Conservation (phyloP, 169 alveolate species). For the Ichthyophthirius multifiliis region DNA sequence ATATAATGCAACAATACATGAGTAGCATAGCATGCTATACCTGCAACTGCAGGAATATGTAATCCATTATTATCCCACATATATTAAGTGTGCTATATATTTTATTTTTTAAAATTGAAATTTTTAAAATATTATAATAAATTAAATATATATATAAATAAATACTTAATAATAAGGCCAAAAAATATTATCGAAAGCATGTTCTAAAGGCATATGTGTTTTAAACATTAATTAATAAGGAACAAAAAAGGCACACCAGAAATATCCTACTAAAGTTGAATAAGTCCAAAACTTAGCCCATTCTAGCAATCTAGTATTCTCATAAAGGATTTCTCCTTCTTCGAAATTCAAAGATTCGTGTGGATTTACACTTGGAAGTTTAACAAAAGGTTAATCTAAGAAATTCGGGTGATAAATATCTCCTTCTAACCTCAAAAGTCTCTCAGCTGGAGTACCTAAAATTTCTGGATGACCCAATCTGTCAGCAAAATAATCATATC, state of each 20-base stretch:
- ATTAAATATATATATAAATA: background rate
- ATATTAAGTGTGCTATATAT: background rate
- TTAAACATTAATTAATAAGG: constrained; percentile 29
- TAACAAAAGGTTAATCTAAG: constrained; percentile 66
- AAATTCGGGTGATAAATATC: constrained; percentile 69
- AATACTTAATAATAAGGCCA: constrained; percentile 27
- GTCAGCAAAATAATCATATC: constrained; percentile 76
- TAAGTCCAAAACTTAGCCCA: constrained; percentile 65
- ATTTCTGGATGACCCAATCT: constrained; percentile 74
- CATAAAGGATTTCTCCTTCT: constrained; percentile 68
- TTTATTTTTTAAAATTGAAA: no score
- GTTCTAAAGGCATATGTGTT: constrained; percentile 36
- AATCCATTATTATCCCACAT: constrained; percentile 17
- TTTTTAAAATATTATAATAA: background rate
- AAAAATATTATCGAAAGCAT: constrained; percentile 18
- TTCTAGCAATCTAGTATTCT: constrained; percentile 58
- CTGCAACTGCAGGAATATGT: constrained; percentile 24
- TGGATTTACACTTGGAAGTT: constrained; percentile 71
- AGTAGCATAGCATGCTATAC: constrained; percentile 18
- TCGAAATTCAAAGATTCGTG: constrained; percentile 69
- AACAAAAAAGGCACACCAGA: constrained; percentile 45
- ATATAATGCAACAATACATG: constrained; percentile 18
- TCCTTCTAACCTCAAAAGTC: constrained; percentile 62
- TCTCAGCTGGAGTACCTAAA: constrained; percentile 56
- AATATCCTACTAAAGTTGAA: constrained; percentile 19